Base-by-base conservation (phyloP, 2,329 filamentous ascomycete species). In the Diplodia corticola region DNA sequence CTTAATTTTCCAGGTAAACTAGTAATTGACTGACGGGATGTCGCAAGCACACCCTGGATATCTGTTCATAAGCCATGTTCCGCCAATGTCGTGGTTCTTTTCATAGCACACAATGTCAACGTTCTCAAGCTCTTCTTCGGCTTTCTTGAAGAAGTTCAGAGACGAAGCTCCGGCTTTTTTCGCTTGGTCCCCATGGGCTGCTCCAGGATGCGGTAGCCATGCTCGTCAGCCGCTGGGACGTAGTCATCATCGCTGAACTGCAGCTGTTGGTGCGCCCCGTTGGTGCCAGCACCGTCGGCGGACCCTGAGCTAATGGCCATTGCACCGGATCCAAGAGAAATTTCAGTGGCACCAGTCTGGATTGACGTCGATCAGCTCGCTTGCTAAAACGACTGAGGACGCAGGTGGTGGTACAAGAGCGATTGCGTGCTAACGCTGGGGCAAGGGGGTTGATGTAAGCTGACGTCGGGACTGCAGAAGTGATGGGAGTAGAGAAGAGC, bases 81-180 rank as follows among this genome's bases (percentile, higher is more conserved):
- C 80, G 55, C 79, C 79, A 40, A 83, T 72, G 49, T 79, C 76
- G n/a, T 72, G 69, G 59, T 83, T 83, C 72, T 82, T 82, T 69
- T 83, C 81, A 57, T 82, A 83, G 4, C 83, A 78, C 7, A 80
- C 75, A 69, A 80, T 79, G 44, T 83, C 82, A 13, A 84, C 76
- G 67, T 81, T 81, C 12, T 61, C 57, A 65, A 78, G 75, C 68
- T 75, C 63, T 73, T 83, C 77, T 69, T 83, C 80, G 51, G 83
- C 80, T 20, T 79, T 73, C 65, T 83, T 82, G 68, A 81, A 80
- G 71, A 80, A 77, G 67, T 81, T 71, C 10, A 83, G 82, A 5
- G 81, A 81, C 5, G 78, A 80, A 0, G 83, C 74, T 6, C 82
- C 82, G 7, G 78, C 82, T 24, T 64, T 68, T 79, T 81, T 10